These are phyloP conservation scores for Pinus taeda DNA, from an alignment of 75 land plant genomes.

Conservation along the genomic window DNA sequence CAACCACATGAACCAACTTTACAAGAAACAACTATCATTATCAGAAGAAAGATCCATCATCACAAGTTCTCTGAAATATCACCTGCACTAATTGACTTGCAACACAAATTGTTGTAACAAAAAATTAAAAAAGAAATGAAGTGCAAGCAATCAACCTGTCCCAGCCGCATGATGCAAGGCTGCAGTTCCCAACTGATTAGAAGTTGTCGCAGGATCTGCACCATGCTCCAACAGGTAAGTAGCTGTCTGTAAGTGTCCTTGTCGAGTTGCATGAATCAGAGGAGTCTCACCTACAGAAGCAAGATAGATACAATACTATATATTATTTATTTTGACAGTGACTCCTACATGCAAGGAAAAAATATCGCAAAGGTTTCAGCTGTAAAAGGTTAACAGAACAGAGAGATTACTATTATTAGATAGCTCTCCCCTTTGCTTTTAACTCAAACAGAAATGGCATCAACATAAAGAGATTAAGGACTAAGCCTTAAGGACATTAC, in stretches of 20 bases:
- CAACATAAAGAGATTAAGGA: too few relatives aligned
- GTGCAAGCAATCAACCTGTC: constrained; percentile 47
- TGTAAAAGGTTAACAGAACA: background rate
- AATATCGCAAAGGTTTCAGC: background rate
- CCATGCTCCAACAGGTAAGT: constrained; percentile 80
- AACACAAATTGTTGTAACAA: background rate
- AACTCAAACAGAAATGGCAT: too few relatives aligned
- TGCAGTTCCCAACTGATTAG: constrained; percentile 76
- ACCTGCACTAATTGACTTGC: background rate
- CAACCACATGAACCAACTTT: too few relatives aligned
- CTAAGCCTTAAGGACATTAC: too few relatives aligned
- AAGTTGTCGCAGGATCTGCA: constrained; percentile 61
- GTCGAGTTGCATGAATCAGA: constrained; percentile 86
- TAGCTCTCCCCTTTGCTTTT: background rate
- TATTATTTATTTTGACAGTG: background rate
- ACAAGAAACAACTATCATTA: too few relatives aligned
- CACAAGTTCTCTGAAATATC: too few relatives aligned
- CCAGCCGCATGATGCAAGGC: constrained; percentile 97
- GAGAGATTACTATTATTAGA: background rate
- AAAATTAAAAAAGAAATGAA: background rate
- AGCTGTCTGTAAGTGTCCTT: constrained; percentile 72
- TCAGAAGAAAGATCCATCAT: too few relatives aligned
- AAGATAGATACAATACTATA: background rate
- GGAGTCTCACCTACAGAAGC: constrained; percentile 83
- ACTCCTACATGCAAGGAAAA: background rate